Base-by-base conservation (phyloP, 2,329 filamentous ascomycete species). In the Mariannaea elegans region DNA sequence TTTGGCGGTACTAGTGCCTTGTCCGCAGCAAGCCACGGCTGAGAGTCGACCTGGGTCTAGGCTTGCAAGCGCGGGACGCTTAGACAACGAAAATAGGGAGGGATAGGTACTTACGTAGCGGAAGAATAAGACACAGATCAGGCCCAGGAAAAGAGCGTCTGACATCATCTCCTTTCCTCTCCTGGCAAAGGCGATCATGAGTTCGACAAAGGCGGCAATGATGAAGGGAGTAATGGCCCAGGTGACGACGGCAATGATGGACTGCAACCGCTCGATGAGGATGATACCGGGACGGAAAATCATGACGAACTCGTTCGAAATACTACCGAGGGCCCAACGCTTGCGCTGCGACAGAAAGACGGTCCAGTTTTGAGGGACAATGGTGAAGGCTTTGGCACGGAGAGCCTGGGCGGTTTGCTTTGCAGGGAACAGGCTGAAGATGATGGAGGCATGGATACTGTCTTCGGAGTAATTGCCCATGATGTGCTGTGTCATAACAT, bases 381-480 rank as follows among this genome's bases (percentile, higher is more conserved):
- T 78, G 1, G 81, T 82, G 62, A 75, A 82, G 10, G 81, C 80
- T 51, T 79, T 77, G 27, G 81, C 80, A 0, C 74, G 73, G 2
- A 83, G 73, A 0, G 81, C 80, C 66, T 83, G 81, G 0, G 79
- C 76, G 0, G 80, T 83, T 46, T 77, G 75, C 27, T 76, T 77
- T 19, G 76, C 66, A 0, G 81, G 80, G 59, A 76, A 80, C 10
- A 78, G 71, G 57, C 79, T 80, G 52, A 82, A 78, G 64, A 83
- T 80, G 62, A 81, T 77, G 60, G 77, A 80, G 2, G 80, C 80
- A 53, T 83, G 81, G 61, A 82, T 82, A 44, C 78, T 77, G 50
- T 83, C 81, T 58, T 83, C 81, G 3, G 79, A 82, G 36, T 81
- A 80, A 16, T 77, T 80, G 12, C 79, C 80, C 67, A 81, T 80